phyloP scores from a whole-genome alignment of 2,329 filamentous ascomycete species.

The Colletotrichum aenigma region DNA sequence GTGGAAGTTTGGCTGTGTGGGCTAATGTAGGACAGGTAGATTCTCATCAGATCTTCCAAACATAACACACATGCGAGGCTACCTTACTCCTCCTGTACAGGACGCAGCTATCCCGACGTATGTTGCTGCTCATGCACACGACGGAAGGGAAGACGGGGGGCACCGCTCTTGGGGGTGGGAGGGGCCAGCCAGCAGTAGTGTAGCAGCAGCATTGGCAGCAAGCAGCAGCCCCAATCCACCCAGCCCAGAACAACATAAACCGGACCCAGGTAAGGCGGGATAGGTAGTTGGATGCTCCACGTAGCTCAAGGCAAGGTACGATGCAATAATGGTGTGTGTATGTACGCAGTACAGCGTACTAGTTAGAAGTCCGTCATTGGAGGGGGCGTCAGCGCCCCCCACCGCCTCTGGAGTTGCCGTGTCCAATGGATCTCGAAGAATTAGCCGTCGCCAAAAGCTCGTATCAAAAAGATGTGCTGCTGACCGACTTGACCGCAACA shows the following conservation, averaged over 20 bases:
- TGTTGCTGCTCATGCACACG: conserved; percentile 11
- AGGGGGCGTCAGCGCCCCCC: background rate
- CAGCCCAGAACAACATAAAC: background rate
- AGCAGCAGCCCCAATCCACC: background rate
- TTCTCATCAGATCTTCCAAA: conserved; percentile 18
- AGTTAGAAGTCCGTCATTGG: background rate
- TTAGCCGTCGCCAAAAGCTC: background rate
- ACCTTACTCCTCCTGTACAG: background rate
- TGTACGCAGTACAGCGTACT: background rate
- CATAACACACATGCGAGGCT: conserved; percentile 9
- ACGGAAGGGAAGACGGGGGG: conserved; percentile 10
- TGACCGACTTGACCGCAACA: background rate
- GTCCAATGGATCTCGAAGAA: background rate
- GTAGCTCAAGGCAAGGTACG: background rate
- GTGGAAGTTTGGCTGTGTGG: background rate
- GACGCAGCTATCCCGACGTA: conserved; percentile 14
- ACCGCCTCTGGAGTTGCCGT: background rate
- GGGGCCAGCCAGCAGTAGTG: background rate
- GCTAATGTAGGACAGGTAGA: conserved; percentile 16
- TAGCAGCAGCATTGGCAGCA: background rate
- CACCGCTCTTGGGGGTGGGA: background rate
- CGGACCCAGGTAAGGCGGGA: background rate
- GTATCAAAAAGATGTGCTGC: background rate
- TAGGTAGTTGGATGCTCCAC: background rate
- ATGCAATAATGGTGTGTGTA: background rate